These are phyloP conservation scores for Microcera coccophila DNA, from an alignment of 2,329 filamentous ascomycete species.

Conservation along the genomic window DNA sequence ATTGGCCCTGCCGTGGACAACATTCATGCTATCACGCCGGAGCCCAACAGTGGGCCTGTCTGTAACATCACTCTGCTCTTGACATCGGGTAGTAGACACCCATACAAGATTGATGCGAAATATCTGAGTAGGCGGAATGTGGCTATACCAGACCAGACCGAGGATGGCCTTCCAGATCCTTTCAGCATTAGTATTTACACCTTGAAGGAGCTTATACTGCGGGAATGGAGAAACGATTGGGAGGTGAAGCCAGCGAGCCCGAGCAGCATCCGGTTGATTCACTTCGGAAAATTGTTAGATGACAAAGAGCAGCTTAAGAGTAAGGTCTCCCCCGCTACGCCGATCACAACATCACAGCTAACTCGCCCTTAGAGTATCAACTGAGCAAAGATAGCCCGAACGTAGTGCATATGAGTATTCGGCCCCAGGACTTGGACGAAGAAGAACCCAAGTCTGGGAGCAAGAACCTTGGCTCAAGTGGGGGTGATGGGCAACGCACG, in stretches of 20 bases:
- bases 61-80: conserved; percentile 80
- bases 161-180: conserved; percentile 63
- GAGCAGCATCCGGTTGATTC: conserved; percentile 84
- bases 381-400: conserved; percentile 73
- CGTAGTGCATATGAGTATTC: conserved; percentile 91
- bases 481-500: conserved; percentile 39
- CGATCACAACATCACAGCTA: conserved; percentile 3
- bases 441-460: conserved; percentile 69
- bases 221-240: conserved; percentile 93
- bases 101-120: conserved; percentile 83
- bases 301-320: conserved; percentile 83
- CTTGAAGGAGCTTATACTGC: conserved; percentile 86
- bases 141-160: conserved; percentile 62
- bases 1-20: conserved; percentile 44
- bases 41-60: conserved; percentile 37
- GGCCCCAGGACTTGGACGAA: conserved; percentile 81
- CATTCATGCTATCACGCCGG: conserved; percentile 33
- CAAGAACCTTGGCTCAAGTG: conserved; percentile 40
- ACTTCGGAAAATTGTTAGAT: conserved; percentile 85
- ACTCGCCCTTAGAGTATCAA: conserved; percentile 62
- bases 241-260: conserved; percentile 81
- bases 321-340: conserved; percentile 45
- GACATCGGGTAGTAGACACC: conserved; percentile 76
- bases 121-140: conserved; percentile 81
- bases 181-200: conserved; percentile 91